Base-by-base conservation (phyloP, 805 yeast genomes). In the Nakazawaea siamensis region DNA sequence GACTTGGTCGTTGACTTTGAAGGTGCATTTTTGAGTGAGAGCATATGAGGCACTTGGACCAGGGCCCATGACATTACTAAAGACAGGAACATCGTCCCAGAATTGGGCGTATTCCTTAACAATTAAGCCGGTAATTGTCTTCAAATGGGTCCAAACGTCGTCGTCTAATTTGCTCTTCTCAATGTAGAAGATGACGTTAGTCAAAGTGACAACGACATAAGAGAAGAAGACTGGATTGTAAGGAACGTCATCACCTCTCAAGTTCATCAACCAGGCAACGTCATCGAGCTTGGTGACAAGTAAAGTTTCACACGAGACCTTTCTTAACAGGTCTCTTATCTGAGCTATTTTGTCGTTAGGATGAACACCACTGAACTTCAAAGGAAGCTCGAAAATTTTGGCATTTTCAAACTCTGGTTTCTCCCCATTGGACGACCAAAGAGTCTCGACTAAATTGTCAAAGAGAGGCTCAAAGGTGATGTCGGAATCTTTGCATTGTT, bases 151-250 rank as follows among this genome's bases (percentile, higher is more conserved):
- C 5, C 30, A 30, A 47, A 47, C n/a, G 17, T 28, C 15, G 41
- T 12, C 6, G 18, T 58, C 51, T 24, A 73, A 45, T 39, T 73
- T 72, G 14, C 52, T 47, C 33, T 62, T 57, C 42, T 80, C 73
- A 6, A 77, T 60, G 50, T 79, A 85, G 12, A 85, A 57, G 4
- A 51, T 48, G 2, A 76, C 70, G 4, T 24, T 13, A 8, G 28
- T 27, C 15, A 39, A 25, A 7, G 58, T 46, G 14, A 43, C 34
- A 3, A 65, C 47, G 3, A 70, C 62, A 46, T 73, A 79, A 7
- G 87, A 64, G 55, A 74, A 82, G 55, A 86, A 86, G 4, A 83
- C 86, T 2, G 95, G 95, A 47, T 78, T 76, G 51, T 70, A 86
- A 10, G 76, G 79, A 38, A 86, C 76, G 54, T 87, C 96, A 13